Conservation (phyloP, 1,139 yeast genomes). For the Sugiyamaella sp. region DNA sequence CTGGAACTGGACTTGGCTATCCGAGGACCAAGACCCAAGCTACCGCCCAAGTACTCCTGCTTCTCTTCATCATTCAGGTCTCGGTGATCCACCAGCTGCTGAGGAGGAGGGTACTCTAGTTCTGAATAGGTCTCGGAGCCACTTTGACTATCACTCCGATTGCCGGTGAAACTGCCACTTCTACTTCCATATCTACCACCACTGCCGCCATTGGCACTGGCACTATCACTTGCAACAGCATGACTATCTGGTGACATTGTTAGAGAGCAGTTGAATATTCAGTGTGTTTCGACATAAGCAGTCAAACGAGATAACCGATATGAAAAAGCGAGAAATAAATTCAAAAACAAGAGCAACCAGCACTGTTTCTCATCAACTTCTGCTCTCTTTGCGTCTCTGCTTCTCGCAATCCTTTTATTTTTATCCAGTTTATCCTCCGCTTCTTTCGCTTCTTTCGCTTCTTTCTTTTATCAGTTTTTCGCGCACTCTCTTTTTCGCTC, state of each 20-base stretch:
- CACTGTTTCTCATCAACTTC: not conserved
- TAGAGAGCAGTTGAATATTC: not conserved
- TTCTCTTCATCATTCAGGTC: conserved; percentile 19
- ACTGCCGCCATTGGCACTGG: conserved; percentile 22
- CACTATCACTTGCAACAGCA: too few relatives aligned
- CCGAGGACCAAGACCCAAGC: not conserved
- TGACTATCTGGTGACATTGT: too few relatives aligned
- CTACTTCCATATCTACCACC: conserved; percentile 21
- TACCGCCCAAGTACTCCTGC: conserved; percentile 8
- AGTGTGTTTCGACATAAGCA: not conserved
- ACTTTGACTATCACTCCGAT: too few relatives aligned
- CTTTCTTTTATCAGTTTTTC: not conserved
- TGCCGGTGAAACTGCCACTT: too few relatives aligned
- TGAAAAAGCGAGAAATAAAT: not conserved
- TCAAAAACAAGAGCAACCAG: not conserved
- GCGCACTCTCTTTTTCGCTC: too few relatives aligned
- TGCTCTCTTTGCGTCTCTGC: not conserved
- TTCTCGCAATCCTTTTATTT: not conserved
- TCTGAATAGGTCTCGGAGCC: conserved; percentile 12
- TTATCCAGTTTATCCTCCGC: not conserved
- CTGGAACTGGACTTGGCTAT: conserved; percentile 2
- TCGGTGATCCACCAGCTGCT: conserved; percentile 16
- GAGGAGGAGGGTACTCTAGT: conserved; percentile 22
- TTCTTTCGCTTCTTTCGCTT: not conserved
- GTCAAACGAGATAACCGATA: not conserved